These are phyloP conservation scores for Pythium sp. DNA, from an alignment of 352 stramenopile genomes.

Conservation along the genomic window DNA sequence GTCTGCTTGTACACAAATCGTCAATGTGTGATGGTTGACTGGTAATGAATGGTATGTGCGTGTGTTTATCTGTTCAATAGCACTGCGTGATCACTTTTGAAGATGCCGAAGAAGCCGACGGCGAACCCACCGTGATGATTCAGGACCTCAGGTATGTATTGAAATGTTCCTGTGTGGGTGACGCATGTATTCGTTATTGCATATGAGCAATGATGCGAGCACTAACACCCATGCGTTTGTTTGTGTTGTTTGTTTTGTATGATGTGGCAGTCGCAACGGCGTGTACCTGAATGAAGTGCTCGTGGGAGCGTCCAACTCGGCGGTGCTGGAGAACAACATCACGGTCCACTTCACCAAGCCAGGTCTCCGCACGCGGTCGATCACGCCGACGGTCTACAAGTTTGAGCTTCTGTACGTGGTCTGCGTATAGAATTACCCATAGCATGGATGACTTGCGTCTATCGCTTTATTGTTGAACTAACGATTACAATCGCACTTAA, in stretches of 20 bases:
- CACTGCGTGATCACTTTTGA: slow-evolving; percentile 58
- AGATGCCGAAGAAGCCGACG: slow-evolving; percentile 14
- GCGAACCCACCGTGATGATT: slow-evolving; percentile 36
- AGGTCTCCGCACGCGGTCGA: slow-evolving; percentile 23
- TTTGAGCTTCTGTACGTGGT: slow-evolving; percentile 63
- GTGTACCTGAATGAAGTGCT: slow-evolving; percentile 68
- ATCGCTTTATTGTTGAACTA: too few species aligned
- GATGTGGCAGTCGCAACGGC: slow-evolving; percentile 47
- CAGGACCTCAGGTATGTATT: slow-evolving; percentile 50
- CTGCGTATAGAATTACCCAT: background rate
- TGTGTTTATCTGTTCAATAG: slow-evolving; percentile 21
- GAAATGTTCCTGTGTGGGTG: background rate
- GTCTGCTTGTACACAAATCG: background rate
- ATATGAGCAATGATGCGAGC: background rate
- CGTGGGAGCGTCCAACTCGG: slow-evolving; percentile 39
- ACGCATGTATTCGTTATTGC: background rate
- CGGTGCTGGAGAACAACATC: slow-evolving; percentile 31
- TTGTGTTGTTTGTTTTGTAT: background rate
- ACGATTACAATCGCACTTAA: background rate
- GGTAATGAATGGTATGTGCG: slow-evolving; percentile 8
- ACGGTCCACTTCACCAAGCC: slow-evolving; percentile 76
- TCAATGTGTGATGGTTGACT: background rate
- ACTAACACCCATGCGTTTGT: background rate
- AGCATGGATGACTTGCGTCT: background rate
- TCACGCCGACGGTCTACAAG: slow-evolving; percentile 51